A percentile compares a stretch with the other conserved stretches of the same genome.
Evolutionary conservation across 805 yeast genomes (phyloP).

Genomic region (Candida coleopterorum): DNA sequence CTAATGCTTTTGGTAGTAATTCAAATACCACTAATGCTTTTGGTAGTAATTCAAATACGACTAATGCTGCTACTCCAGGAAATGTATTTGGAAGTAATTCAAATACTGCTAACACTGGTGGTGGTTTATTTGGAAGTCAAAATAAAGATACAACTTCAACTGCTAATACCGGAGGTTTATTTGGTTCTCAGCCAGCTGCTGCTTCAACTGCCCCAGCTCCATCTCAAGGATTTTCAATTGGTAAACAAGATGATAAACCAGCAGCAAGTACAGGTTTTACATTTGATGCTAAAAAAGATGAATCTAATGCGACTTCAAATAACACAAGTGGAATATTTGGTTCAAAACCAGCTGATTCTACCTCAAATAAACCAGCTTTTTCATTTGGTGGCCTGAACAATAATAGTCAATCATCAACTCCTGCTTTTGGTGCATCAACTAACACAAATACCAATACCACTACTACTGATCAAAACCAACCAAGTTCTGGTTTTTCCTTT

Average conservation of each 20-base stretch:
- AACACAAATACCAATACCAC: slow-evolving; percentile 3
- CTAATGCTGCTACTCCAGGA: slow-evolving; percentile 7
- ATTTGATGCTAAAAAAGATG: slow-evolving; percentile 13
- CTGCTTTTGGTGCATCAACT: slow-evolving; percentile 10
- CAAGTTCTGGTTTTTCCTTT: slow-evolving; percentile 1
- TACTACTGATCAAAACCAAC: background rate
- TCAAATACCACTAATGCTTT: slow-evolving; percentile 2
- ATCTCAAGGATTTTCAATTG: slow-evolving; percentile 9
- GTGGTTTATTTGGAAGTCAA: slow-evolving; percentile 10
- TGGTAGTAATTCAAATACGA: slow-evolving; percentile 10
- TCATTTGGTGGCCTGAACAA: background rate
- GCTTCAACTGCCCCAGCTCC: background rate
- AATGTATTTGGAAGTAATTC: slow-evolving; percentile 14
- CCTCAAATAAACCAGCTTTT: background rate
- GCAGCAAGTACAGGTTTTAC: background rate
- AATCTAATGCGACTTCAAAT: slow-evolving; percentile 4
- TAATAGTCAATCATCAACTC: slow-evolving; percentile 9
- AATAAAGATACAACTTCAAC: slow-evolving; percentile 9
- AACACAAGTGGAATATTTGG: slow-evolving; percentile 13
- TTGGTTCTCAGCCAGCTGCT: slow-evolving; percentile 9
- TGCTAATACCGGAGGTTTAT: slow-evolving; percentile 6
- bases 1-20: slow-evolving; percentile 14
- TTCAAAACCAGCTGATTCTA: slow-evolving; percentile 4
- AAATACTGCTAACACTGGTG: background rate
- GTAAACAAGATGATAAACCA: slow-evolving; percentile 11